Percentiles rank a stretch among this genome's conserved stretches.
Conservation (phyloP, 352 stramenopile genomes). For the Pelagophyceae sp. region DNA sequence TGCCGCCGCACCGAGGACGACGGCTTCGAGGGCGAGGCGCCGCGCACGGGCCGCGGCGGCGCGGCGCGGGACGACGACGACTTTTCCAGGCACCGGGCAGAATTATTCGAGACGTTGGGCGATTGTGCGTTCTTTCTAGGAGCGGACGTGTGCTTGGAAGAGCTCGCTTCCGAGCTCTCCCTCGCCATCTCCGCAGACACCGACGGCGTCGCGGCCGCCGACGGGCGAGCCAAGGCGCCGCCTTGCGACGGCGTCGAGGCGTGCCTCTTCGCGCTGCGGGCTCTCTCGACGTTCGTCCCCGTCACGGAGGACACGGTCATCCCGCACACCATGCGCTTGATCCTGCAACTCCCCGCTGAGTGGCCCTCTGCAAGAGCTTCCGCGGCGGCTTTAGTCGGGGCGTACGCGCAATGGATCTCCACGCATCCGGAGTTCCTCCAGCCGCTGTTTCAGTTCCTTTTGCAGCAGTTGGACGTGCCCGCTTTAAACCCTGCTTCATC, state of each 20-base stretch:
- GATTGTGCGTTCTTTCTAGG: not conserved
- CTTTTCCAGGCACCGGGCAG: not conserved
- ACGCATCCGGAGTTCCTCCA: slow-evolving; percentile 42
- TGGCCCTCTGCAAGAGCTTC: slow-evolving; percentile 40
- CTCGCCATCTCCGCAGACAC: not conserved
- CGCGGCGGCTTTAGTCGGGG: slow-evolving; percentile 47
- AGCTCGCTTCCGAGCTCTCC: not conserved
- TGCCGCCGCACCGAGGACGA: not conserved
- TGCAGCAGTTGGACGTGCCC: slow-evolving; percentile 37
- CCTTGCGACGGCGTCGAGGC: slow-evolving; percentile 52
- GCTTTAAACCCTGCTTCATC: not conserved
- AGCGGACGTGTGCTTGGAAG: not conserved
- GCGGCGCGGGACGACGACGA: not conserved
- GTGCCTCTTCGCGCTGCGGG: slow-evolving; percentile 47
- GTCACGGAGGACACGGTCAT: slow-evolving; percentile 47
- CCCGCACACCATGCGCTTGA: slow-evolving; percentile 48
- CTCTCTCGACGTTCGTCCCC: slow-evolving; percentile 48
- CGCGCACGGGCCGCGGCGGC: too few species aligned
- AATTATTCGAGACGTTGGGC: not conserved
- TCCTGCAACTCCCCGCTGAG: slow-evolving; percentile 41
- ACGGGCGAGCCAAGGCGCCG: not conserved
- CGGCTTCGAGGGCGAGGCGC: not conserved
- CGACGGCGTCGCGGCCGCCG: not conserved
- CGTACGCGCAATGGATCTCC: slow-evolving; percentile 50
- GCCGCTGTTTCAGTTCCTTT: slow-evolving; percentile 51